Conservation (phyloP, 2,329 filamentous ascomycete genomes). For the Epichloe gansuensis region DNA sequence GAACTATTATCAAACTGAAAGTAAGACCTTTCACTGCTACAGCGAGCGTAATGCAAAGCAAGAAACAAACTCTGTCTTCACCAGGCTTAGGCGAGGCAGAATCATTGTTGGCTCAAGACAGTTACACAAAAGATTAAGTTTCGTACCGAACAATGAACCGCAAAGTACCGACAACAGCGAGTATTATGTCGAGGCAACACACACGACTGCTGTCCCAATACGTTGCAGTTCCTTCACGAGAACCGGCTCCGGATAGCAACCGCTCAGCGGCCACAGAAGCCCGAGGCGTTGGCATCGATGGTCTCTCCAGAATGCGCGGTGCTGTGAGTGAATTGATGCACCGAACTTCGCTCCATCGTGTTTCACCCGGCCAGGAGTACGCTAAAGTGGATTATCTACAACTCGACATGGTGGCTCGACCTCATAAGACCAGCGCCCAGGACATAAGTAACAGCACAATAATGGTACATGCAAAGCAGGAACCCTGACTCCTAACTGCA, state of each 20-base stretch:
- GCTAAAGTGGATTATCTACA: neutral
- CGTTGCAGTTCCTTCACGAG: neutral
- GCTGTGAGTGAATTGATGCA: neutral
- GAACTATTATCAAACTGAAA: constrained; percentile 42
- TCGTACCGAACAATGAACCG: neutral
- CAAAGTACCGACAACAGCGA: neutral
- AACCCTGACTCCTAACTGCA: neutral
- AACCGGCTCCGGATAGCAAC: neutral
- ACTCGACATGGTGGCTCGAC: neutral
- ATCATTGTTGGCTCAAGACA: neutral
- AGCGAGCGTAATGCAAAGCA: constrained; percentile 4
- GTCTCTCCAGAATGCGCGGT: neutral
- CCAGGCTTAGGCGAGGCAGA: no score
- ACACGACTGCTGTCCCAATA: neutral
- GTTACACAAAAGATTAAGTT: neutral
- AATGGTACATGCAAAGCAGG: neutral
- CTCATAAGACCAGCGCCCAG: neutral
- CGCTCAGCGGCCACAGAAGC: neutral
- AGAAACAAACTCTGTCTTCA: neutral
- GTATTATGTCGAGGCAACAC: neutral
- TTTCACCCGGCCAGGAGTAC: neutral
- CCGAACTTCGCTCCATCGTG: neutral
- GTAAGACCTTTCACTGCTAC: constrained; percentile 15
- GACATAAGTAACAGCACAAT: neutral
- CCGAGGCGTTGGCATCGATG: neutral